These are phyloP conservation scores for Eimeria necatrix DNA, from an alignment of 169 alveolate genomes.

Conservation along the genomic window DNA sequence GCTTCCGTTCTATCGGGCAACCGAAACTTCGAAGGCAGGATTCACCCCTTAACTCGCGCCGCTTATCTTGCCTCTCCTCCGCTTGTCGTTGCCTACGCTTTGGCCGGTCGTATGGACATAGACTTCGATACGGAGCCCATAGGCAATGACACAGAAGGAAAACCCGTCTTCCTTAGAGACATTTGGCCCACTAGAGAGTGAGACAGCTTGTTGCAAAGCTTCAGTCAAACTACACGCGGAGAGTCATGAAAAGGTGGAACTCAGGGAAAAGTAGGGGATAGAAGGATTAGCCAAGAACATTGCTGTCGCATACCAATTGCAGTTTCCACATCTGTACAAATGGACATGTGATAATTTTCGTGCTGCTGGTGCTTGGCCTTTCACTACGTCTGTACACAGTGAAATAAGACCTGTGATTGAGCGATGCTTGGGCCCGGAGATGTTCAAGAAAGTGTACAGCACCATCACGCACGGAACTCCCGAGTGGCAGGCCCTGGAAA, in stretches of 20 bases:
- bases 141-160: conserved; percentile 84
- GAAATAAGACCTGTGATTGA: conserved; percentile 39
- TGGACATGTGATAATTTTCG: no score
- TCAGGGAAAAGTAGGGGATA: background rate
- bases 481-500: conserved; percentile 79
- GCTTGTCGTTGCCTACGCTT: conserved; percentile 97
- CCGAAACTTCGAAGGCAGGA: conserved; percentile 98
- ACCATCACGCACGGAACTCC: conserved; percentile 90
- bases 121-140: conserved; percentile 96
- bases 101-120: conserved; percentile 96
- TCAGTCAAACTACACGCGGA: background rate
- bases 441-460: conserved; percentile 94
- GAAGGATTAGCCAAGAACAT: no score
- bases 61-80: conserved; percentile 98
- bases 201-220: conserved; percentile 80
- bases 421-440: conserved; percentile 80
- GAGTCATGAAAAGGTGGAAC: background rate
- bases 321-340: no score
- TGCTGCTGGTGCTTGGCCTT: background rate
- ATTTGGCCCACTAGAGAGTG: conserved; percentile 96
- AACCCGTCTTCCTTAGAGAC: conserved; percentile 93
- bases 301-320: no score
- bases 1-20: conserved; percentile 98
- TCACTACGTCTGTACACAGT: background rate
- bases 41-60: conserved; percentile 97